Percentiles rank a stretch among this genome's conserved stretches.
Evolutionary conservation across 352 stramenopile genomes (phyloP).

Genomic region (Globisporangium orthogonon): DNA sequence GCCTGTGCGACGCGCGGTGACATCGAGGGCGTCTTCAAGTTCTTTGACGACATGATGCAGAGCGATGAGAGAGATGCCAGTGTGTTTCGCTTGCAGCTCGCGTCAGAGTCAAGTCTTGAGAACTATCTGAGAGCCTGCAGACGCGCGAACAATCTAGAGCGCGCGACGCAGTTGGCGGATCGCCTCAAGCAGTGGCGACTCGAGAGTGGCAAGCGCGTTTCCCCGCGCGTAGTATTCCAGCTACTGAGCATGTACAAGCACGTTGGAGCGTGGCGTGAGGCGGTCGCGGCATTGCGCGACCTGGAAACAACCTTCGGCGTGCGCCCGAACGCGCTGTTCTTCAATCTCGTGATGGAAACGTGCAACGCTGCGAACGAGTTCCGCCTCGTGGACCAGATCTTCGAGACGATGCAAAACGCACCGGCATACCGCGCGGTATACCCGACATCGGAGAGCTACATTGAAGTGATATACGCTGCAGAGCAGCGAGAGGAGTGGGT

Average conservation of each 20-base stretch:
- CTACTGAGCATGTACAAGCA: conserved; percentile 43
- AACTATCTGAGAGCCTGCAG: conserved; percentile 36
- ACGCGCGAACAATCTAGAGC: conserved; percentile 20
- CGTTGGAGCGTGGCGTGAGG: conserved; percentile 38
- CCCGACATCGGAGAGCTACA: conserved; percentile 52
- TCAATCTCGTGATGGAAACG: conserved; percentile 53
- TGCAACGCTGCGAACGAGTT: conserved; percentile 55
- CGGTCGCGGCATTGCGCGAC: conserved; percentile 40
- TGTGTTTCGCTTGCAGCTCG: conserved; percentile 9
- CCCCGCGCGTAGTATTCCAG: conserved; percentile 25
- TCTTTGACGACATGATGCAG: conserved; percentile 23
- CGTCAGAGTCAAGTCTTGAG: conserved; percentile 26
- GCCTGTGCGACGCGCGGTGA: conserved; percentile 36
- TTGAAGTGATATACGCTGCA: conserved; percentile 67
- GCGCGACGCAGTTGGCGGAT: conserved; percentile 24
- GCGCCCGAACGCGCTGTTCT: conserved; percentile 34
- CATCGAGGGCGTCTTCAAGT: conserved; percentile 22
- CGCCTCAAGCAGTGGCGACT: conserved; percentile 36
- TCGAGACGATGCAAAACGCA: conserved; percentile 55
- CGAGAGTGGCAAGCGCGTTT: conserved; percentile 8
- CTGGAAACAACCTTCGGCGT: conserved; percentile 34
- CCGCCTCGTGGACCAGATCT: conserved; percentile 52
- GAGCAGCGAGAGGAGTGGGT: conserved; percentile 69
- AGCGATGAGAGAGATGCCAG: not conserved
- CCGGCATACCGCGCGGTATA: conserved; percentile 31